Percentiles rank a stretch among this genome's conserved stretches.
Conservation (phyloP, 1,284 basidiomycete species). For the Sphaerobolus stellatus region DNA sequence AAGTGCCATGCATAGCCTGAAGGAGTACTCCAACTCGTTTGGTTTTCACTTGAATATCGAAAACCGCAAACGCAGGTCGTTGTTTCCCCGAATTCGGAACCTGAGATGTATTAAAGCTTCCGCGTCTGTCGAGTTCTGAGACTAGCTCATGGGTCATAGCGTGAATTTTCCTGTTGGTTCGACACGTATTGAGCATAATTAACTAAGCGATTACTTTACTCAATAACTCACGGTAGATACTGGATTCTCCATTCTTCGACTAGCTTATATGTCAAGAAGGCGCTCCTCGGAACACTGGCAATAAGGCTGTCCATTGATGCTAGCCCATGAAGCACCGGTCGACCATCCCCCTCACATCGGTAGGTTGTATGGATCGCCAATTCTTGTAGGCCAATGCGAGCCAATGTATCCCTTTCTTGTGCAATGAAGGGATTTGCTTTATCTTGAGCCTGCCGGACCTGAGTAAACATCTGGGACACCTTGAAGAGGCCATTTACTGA, state of each 20-base stretch:
- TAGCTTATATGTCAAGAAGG: slow-evolving; percentile 72
- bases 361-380: not conserved
- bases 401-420: slow-evolving; percentile 6
- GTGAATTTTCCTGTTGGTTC: slow-evolving; percentile 31
- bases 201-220: not conserved
- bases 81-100: not conserved
- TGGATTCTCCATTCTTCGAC: slow-evolving; percentile 77
- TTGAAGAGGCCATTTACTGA: not conserved
- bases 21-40: slow-evolving; percentile 54
- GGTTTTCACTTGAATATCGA: slow-evolving; percentile 48
- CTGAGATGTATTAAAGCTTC: not conserved
- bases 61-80: slow-evolving; percentile 1
- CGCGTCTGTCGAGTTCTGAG: slow-evolving; percentile 46
- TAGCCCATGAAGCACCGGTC: not conserved
- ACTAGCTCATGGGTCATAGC: slow-evolving; percentile 62
- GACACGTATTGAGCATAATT: too few species aligned
- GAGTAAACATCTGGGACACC: slow-evolving; percentile 3
- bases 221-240: slow-evolving; percentile 52
- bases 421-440: slow-evolving; percentile 4
- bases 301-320: slow-evolving; percentile 25
- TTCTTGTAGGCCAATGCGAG: slow-evolving; percentile 1
- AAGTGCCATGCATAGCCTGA: slow-evolving; percentile 82
- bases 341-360: not conserved
- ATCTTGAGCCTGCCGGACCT: slow-evolving; percentile 9
- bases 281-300: slow-evolving; percentile 69